These are phyloP conservation scores for Lasiosphaeria ovina DNA, from an alignment of 495 filamentous ascomycete genomes.

Conservation along the genomic window DNA sequence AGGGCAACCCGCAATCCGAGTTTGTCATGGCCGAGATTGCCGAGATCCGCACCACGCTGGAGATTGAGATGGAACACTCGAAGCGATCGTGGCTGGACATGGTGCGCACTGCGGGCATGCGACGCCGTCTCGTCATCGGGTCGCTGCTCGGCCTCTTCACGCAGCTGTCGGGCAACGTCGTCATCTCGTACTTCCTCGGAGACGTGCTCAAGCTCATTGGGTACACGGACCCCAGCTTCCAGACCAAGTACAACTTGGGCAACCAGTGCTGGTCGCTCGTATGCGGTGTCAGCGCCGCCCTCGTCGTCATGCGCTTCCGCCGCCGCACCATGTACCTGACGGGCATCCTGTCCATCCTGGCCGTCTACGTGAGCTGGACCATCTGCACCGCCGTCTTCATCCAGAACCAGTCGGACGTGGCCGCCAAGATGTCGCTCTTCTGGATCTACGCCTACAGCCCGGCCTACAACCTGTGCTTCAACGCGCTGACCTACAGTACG, in stretches of 20 bases:
- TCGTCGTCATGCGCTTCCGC: slow-evolving; percentile 54
- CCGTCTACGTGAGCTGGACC: slow-evolving; percentile 61
- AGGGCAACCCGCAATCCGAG: slow-evolving; percentile 54
- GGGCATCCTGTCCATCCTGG: slow-evolving; percentile 51
- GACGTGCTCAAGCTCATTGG: slow-evolving; percentile 49
- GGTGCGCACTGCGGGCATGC: slow-evolving; percentile 54
- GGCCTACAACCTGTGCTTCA: slow-evolving; percentile 63
- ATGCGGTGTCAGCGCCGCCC: slow-evolving; percentile 52
- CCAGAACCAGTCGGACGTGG: slow-evolving; percentile 29
- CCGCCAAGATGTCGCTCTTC: slow-evolving; percentile 50
- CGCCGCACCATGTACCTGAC: slow-evolving; percentile 61
- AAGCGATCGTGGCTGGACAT: slow-evolving; percentile 58
- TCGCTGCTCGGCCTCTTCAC: slow-evolving; percentile 60
- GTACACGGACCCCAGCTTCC: slow-evolving; percentile 52
- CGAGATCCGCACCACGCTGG: slow-evolving; percentile 60
- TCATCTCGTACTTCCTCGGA: slow-evolving; percentile 60
- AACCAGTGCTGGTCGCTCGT: slow-evolving; percentile 58
- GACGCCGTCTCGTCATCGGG: slow-evolving; percentile 54
- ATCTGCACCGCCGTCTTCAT: slow-evolving; percentile 52
- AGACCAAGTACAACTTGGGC: slow-evolving; percentile 57
- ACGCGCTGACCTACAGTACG: slow-evolving; percentile 66
- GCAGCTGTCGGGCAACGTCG: slow-evolving; percentile 63
- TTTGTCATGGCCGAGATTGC: slow-evolving; percentile 58
- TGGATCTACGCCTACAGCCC: slow-evolving; percentile 66
- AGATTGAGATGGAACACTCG: slow-evolving; percentile 54